These are phyloP conservation scores for Monilinia aucupariae DNA, from an alignment of 2,329 filamentous ascomycete species.

Conservation along the genomic window DNA sequence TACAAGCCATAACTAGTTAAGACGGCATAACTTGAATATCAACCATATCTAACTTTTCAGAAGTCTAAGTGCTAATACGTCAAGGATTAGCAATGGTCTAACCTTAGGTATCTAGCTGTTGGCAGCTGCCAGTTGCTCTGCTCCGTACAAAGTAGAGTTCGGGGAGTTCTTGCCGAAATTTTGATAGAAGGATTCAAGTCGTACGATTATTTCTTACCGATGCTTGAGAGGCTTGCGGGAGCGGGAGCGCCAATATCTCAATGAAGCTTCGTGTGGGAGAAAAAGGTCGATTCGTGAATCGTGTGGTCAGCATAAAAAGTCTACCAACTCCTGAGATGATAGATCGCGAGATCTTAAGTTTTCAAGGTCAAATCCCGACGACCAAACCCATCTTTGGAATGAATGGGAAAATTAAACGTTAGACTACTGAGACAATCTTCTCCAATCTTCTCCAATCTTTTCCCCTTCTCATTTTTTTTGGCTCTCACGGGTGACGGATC, in stretches of 20 bases:
- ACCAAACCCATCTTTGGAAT: not conserved
- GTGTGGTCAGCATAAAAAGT: conserved; percentile 7
- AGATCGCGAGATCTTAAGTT: conserved; percentile 13
- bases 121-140: too few species aligned
- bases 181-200: conserved; percentile 10
- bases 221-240: conserved; percentile 7
- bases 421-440: not conserved
- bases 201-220: conserved; percentile 13
- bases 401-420: not conserved
- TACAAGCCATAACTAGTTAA: not conserved
- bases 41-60: too few species aligned
- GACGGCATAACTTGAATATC: not conserved
- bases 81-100: conserved; percentile 5
- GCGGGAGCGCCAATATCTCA: conserved; percentile 8
- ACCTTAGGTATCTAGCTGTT: not conserved
- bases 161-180: not conserved
- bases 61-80: not conserved
- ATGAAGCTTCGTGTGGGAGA: not conserved
- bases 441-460: not conserved
- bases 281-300: not conserved
- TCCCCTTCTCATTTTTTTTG: not conserved
- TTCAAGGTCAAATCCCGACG: not conserved
- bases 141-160: not conserved
- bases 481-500: not conserved
- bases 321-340: not conserved